A percentile compares a stretch with the other conserved stretches of the same genome.
phyloP scores from a whole-genome alignment of 2,329 filamentous ascomycete species.

The Aspergillus clavatus region DNA sequence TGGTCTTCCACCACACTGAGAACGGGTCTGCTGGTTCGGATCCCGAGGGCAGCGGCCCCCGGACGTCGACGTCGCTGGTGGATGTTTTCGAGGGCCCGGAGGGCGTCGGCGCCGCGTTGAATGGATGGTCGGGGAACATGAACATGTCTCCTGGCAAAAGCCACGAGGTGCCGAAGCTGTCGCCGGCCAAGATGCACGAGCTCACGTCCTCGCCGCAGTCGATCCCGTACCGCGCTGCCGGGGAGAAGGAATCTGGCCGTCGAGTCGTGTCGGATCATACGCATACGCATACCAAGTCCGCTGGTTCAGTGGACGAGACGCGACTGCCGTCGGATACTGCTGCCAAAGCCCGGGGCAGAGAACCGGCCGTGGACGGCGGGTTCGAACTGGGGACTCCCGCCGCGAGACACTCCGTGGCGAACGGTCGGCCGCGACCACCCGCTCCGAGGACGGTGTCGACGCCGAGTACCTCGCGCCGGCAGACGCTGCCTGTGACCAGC shows the following conservation, averaged over 20 bases:
- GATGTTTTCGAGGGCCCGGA: slow-evolving; percentile 27
- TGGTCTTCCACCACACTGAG: slow-evolving; percentile 17
- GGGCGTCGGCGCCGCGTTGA: slow-evolving; percentile 20
- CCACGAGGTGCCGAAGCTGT: slow-evolving; percentile 46
- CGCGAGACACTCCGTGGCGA: slow-evolving; percentile 15
- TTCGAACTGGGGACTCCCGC: slow-evolving; percentile 19
- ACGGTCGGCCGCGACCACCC: slow-evolving; percentile 28
- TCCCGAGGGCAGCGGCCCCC: slow-evolving; percentile 7
- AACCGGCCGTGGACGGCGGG: slow-evolving; percentile 24
- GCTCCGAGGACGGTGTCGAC: slow-evolving; percentile 35
- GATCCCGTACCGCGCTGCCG: slow-evolving; percentile 45
- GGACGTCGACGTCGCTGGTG: slow-evolving; percentile 25
- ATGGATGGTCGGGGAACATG: slow-evolving; percentile 22
- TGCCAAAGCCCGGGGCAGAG: no score
- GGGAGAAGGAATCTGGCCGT: slow-evolving; percentile 18
- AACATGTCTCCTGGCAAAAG: slow-evolving; percentile 14
- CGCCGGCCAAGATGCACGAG: slow-evolving; percentile 51
- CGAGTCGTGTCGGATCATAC: slow-evolving; percentile 22
- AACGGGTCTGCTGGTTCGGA: slow-evolving; percentile 7
- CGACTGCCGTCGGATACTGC: slow-evolving; percentile 18
- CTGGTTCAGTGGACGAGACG: slow-evolving; percentile 14
- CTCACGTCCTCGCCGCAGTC: slow-evolving; percentile 52
- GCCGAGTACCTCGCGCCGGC: slow-evolving; percentile 29
- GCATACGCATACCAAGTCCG: slow-evolving; percentile 7
- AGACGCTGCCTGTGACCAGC: slow-evolving; percentile 25